Conservation (phyloP, 2,329 filamentous ascomycete genomes). For the Sphaerostilbella broomeana region DNA sequence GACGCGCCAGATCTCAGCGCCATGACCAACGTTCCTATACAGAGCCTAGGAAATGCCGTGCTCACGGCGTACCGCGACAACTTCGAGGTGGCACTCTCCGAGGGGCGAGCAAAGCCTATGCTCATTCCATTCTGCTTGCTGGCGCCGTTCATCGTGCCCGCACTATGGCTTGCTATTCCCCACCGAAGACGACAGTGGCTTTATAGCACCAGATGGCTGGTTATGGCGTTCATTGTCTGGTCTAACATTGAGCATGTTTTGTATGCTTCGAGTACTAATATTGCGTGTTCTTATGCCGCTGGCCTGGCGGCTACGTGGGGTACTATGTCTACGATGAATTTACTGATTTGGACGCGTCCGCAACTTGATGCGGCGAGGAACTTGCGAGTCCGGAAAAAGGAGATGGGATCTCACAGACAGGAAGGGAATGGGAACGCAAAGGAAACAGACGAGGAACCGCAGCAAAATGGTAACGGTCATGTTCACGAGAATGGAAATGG, state of each 20-base stretch:
- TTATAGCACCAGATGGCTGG: conserved; percentile 42
- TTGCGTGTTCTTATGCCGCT: conserved; percentile 42
- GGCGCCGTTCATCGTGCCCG: conserved; percentile 41
- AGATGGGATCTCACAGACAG: too few species aligned
- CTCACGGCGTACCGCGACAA: conserved; percentile 28
- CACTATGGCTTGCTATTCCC: conserved; percentile 50
- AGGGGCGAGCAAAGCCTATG: conserved; percentile 40
- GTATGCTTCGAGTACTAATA: conserved; percentile 43
- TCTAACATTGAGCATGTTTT: conserved; percentile 39
- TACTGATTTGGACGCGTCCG: conserved; percentile 48
- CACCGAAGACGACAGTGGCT: conserved; percentile 45
- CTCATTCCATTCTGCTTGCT: conserved; percentile 47
- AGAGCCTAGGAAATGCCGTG: conserved; percentile 22
- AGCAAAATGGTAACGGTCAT: background rate
- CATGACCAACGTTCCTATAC: conserved; percentile 6
- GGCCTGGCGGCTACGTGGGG: conserved; percentile 47
- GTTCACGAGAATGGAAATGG: background rate
- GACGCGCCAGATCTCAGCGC: conserved; percentile 1
- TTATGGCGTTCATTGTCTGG: conserved; percentile 37
- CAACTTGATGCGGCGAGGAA: conserved; percentile 52
- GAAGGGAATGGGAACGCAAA: background rate
- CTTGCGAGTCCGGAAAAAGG: conserved; percentile 22
- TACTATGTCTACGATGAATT: conserved; percentile 40
- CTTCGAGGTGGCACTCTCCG: conserved; percentile 31
- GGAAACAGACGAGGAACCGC: background rate